Base-by-base conservation (phyloP, 1,284 basidiomycete species). In the Pseudozyma flocculosa region DNA sequence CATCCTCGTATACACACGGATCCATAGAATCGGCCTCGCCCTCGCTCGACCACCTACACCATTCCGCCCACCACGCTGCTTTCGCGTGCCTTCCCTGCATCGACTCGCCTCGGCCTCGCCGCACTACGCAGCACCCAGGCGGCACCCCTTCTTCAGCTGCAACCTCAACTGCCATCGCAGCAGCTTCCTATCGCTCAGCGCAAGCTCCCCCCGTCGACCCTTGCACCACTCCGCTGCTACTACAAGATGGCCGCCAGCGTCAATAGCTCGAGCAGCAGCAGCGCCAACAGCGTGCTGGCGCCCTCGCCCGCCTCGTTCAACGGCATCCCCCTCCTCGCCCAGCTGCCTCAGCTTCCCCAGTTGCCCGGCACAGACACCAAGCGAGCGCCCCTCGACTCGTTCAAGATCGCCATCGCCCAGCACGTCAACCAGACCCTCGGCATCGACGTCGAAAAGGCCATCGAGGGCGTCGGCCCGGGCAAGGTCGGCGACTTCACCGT, bases 401-500 rank as follows among this genome's bases (percentile, higher is more conserved):
- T 94, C 83, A 84, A 88, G 49, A 85, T 86, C 23, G 87, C 90
- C 36, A 90, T 91, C 62, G 92, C 94, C 2, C 83, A 87, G 70
- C 82, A 85, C 52, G 80, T 96, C 43, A 84, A 87, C 9, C 84
- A 87, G 43, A 84, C 86, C 0, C 82, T 94, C 26, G 84, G 85
- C 17, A 55, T 76, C 22, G 59, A 68, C 26, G 43, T 79, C 41
- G 70, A 76, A 13, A 82, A 90, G 73, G 89, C 87, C 0, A 94
- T 88, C 78, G 79, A 84, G 24, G 93, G 89, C 15, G 88, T 96
- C 5, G 89, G 93, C 78, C 89, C 89, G 43, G 92, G 92, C 81
- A 93, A 94, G 80, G 56, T 66, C 22, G 86, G 85, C 42, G 94
- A 99, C 80, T 92, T 95, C 70, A 90, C 89, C 0, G 85, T 98